These are phyloP conservation scores for Aspergillus persii DNA, from an alignment of 2,329 filamentous ascomycete species.

Conservation along the genomic window DNA sequence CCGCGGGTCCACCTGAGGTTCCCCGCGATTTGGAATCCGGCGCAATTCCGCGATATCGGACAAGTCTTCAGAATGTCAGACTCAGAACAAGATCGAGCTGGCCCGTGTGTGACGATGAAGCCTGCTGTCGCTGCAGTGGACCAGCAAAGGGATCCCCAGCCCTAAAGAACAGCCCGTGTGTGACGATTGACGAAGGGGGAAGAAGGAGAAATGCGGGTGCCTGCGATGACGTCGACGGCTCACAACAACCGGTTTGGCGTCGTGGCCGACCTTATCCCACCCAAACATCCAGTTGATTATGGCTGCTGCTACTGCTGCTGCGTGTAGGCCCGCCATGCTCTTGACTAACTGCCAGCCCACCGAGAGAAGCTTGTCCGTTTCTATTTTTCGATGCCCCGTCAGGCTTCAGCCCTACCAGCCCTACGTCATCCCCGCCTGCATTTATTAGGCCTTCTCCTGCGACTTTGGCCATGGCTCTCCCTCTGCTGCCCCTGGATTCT, in stretches of 20 bases:
- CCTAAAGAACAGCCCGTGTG: too few species aligned
- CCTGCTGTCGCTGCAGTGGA: too few species aligned
- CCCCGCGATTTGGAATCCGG: neutral
- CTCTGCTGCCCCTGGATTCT: neutral
- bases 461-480: neutral
- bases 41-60: neutral
- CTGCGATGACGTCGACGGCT: neutral
- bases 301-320: too few species aligned
- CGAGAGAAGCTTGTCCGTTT: neutral
- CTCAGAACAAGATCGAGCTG: too few species aligned
- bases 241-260: neutral
- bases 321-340: too few species aligned
- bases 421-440: slow-evolving; percentile 1
- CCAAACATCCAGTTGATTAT: too few species aligned
- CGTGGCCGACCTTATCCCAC: neutral
- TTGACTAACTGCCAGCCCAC: neutral
- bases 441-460: neutral
- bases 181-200: neutral
- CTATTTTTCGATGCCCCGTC: neutral
- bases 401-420: neutral
- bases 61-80: too few species aligned
- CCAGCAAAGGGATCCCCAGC: too few species aligned
- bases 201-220: neutral
- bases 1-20: neutral
- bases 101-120: too few species aligned